A percentile compares a stretch with the other conserved stretches of the same genome.
Conservation (phyloP, 805 yeast genomes). For the Candida palmyrensis region DNA sequence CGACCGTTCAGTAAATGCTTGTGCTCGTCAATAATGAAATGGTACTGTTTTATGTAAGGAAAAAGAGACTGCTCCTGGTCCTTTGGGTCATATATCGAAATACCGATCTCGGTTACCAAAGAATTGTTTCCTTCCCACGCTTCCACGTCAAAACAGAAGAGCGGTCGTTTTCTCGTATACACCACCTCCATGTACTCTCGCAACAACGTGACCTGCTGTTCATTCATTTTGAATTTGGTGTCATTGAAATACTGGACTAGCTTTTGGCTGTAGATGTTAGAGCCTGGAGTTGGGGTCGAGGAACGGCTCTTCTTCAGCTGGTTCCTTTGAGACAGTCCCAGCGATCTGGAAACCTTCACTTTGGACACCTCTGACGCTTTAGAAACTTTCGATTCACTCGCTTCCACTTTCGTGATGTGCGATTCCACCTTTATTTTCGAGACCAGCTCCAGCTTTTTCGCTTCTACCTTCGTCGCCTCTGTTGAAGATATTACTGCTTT, state of each 20-base stretch:
- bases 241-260: slow-evolving; percentile 16
- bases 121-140: slow-evolving; percentile 45
- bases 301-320: neutral
- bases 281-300: neutral
- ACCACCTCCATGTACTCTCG: slow-evolving; percentile 15
- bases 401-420: too few relatives aligned
- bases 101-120: slow-evolving; percentile 54
- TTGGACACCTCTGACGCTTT: neutral
- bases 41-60: slow-evolving; percentile 38
- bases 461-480: too few relatives aligned
- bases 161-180: slow-evolving; percentile 21
- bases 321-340: neutral
- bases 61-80: slow-evolving; percentile 30
- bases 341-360: slow-evolving; percentile 7
- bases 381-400: too few relatives aligned
- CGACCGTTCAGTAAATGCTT: slow-evolving; percentile 36
- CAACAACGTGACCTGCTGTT: slow-evolving; percentile 4
- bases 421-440: too few relatives aligned
- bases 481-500: too few relatives aligned
- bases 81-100: slow-evolving; percentile 52
- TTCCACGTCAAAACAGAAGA: slow-evolving; percentile 52
- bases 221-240: slow-evolving; percentile 13
- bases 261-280: neutral
- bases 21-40: slow-evolving; percentile 44
- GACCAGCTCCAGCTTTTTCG: too few relatives aligned